Conservation (phyloP, 345 rosid species). For the Passiflora organensis region DNA sequence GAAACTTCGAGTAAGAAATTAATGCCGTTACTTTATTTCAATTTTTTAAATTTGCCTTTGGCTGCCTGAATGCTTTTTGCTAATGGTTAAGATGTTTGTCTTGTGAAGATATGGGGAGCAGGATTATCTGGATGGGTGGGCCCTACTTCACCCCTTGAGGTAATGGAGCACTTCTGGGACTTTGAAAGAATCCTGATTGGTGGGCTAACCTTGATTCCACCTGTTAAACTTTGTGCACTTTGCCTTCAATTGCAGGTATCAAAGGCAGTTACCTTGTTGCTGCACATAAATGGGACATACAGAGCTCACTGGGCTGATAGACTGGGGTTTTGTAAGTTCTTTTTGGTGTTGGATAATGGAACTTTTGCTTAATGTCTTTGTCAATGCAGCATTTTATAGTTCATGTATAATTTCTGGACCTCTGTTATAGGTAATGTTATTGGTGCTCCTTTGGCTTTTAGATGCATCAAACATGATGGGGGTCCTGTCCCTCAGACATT, state of each 20-base stretch:
- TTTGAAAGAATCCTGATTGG: not conserved
- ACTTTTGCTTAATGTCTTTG: slow-evolving; percentile 9
- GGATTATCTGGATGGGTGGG: slow-evolving; percentile 74
- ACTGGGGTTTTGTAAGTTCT: slow-evolving; percentile 80
- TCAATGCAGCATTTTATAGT: slow-evolving; percentile 10
- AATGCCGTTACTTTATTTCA: slow-evolving; percentile 14
- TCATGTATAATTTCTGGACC: slow-evolving; percentile 18
- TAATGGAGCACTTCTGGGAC: slow-evolving; percentile 27
- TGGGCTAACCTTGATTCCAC: no score
- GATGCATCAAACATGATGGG: slow-evolving; percentile 83
- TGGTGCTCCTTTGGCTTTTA: slow-evolving; percentile 71
- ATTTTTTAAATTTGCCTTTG: slow-evolving; percentile 1
- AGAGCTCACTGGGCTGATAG: slow-evolving; percentile 95
- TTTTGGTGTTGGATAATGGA: slow-evolving; percentile 15
- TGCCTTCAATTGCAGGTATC: slow-evolving; percentile 54
- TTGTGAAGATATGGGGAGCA: slow-evolving; percentile 78
- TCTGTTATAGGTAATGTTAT: slow-evolving; percentile 54
- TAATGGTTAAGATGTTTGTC: slow-evolving; percentile 25
- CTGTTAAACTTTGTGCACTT: slow-evolving; percentile 8
- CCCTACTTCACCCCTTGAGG: slow-evolving; percentile 91
- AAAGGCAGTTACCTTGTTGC: slow-evolving; percentile 42
- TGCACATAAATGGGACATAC: slow-evolving; percentile 87
- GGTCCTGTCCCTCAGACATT: slow-evolving; percentile 76
- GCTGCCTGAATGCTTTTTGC: slow-evolving; percentile 14
- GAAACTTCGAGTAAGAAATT: slow-evolving; percentile 67